Percentiles rank a stretch among this genome's conserved stretches.
Conservation (phyloP, 345 rosid genomes). For the Moricandia moricandioides region DNA sequence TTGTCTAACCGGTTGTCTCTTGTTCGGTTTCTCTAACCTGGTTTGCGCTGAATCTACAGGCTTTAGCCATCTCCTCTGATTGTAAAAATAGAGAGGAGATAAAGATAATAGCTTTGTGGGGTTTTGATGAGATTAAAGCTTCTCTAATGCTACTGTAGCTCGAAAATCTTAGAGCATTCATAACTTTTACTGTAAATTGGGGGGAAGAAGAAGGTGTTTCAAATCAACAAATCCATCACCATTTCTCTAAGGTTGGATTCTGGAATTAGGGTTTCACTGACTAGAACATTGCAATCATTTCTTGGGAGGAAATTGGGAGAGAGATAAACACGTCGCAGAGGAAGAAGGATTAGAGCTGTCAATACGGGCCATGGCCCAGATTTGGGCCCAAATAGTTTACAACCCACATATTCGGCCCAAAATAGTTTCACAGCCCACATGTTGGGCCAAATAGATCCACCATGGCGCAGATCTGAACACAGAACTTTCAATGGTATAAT, state of each 20-base stretch:
- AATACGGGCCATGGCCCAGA: no score
- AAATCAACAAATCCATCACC: background rate
- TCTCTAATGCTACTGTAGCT: constrained; percentile 38
- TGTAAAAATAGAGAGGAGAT: constrained; percentile 47
- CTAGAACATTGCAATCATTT: background rate
- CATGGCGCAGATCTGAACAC: no score
- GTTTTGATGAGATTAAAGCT: background rate
- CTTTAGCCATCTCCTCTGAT: constrained; percentile 69
- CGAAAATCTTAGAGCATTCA: constrained; percentile 32
- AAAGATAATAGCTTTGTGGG: constrained; percentile 26
- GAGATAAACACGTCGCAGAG: no score
- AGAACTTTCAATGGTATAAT: no score
- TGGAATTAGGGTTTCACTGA: background rate
- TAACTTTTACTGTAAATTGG: background rate
- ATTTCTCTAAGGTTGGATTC: background rate
- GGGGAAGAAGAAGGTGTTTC: no score
- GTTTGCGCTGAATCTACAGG: constrained; percentile 77
- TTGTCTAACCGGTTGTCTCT: constrained; percentile 63
- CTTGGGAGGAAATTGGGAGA: background rate
- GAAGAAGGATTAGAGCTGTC: no score
- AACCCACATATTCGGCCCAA: no score
- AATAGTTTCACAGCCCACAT: no score
- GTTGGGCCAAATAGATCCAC: no score
- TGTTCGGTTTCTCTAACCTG: constrained; percentile 71
- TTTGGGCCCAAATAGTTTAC: no score